phyloP scores from a whole-genome alignment of 768 basidiomycete species.

The Rhodotorula diobovata region DNA sequence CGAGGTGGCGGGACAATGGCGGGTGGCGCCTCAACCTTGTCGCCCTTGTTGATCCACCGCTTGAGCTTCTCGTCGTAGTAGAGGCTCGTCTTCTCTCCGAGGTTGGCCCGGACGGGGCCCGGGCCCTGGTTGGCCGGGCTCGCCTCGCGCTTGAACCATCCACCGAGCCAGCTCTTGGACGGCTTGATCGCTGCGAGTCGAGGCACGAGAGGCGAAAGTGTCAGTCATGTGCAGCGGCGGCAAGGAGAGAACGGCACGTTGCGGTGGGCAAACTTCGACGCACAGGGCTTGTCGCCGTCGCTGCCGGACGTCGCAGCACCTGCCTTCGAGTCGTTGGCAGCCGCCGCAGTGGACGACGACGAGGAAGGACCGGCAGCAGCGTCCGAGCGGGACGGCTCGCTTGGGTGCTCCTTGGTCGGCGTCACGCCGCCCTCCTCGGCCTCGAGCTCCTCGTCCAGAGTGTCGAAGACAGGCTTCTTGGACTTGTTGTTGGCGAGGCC shows the following conservation, averaged over 20 bases:
- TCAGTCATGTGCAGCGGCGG: background rate
- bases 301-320: too few species aligned
- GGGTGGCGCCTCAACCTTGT: slow-evolving; percentile 55
- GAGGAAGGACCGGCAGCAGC: background rate
- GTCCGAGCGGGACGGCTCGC: background rate
- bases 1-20: slow-evolving; percentile 31
- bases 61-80: slow-evolving; percentile 93
- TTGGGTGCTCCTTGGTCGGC: background rate
- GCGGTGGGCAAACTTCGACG: too few species aligned
- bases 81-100: slow-evolving; percentile 85
- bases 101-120: slow-evolving; percentile 80
- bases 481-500: slow-evolving; percentile 75
- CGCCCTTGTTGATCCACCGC: slow-evolving; percentile 81
- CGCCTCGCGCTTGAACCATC: slow-evolving; percentile 66
- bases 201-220: background rate
- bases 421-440: slow-evolving; percentile 43
- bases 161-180: slow-evolving; percentile 66
- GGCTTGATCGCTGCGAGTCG: slow-evolving; percentile 41
- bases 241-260: background rate
- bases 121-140: slow-evolving; percentile 54
- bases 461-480: slow-evolving; percentile 43
- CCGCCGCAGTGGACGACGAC: background rate
- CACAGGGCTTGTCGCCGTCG: background rate
- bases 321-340: background rate
- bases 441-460: slow-evolving; percentile 39